These are phyloP conservation scores for Boletus subcaerulescens DNA, from an alignment of 768 basidiomycete species.

Conservation along the genomic window DNA sequence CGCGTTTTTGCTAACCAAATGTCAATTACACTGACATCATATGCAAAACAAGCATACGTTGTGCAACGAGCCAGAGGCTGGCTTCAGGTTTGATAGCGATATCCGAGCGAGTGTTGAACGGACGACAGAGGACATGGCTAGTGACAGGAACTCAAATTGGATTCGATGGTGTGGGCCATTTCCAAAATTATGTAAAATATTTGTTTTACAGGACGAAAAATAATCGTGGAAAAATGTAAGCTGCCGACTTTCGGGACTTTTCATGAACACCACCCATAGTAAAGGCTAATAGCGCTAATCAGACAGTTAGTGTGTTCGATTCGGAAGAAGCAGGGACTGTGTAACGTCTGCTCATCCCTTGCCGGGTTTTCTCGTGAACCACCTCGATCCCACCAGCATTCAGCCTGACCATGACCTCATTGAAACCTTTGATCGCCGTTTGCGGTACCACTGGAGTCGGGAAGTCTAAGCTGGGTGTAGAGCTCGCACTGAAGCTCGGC, in stretches of 20 bases:
- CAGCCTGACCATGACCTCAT: slow-evolving; percentile 31
- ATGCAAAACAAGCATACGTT: slow-evolving; percentile 42
- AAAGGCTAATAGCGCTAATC: neutral
- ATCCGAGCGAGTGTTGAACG: slow-evolving; percentile 38
- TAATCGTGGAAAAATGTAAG: neutral
- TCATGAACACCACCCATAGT: too few species aligned
- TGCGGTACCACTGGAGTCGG: slow-evolving; percentile 96
- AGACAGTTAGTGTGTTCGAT: neutral
- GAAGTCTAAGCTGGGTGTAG: slow-evolving; percentile 88
- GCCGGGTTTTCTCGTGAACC: neutral
- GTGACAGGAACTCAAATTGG: neutral
- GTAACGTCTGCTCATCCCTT: neutral
- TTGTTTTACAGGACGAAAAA: neutral
- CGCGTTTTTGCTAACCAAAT: slow-evolving; percentile 77
- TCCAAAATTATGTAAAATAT: neutral
- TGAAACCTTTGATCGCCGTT: slow-evolving; percentile 73
- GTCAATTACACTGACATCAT: neutral
- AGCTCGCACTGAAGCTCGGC: slow-evolving; percentile 68
- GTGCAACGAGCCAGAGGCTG: slow-evolving; percentile 68
- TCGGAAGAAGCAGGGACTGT: neutral
- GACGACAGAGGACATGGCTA: slow-evolving; percentile 35
- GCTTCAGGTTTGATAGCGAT: slow-evolving; percentile 69
- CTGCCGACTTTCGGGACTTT: too few species aligned
- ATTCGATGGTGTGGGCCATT: neutral
- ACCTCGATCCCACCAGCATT: neutral